A percentile compares a stretch with the other conserved stretches of the same genome.
phyloP scores from a whole-genome alignment of 257 asterid genomes.

The Mentha longifolia region DNA sequence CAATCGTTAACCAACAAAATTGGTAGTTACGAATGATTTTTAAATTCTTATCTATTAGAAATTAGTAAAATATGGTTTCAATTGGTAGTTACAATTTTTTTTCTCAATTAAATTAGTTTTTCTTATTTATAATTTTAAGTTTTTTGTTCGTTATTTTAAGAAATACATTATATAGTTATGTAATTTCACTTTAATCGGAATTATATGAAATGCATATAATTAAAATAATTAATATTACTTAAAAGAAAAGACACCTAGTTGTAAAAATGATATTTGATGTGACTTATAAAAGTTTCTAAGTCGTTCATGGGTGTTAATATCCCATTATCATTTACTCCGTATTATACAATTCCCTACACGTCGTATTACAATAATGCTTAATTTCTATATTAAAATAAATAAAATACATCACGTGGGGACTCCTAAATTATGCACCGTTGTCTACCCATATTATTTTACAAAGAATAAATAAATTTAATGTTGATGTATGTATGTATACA shows the following conservation, averaged over 20 bases:
- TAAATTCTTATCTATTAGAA: not conserved
- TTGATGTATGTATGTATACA: too few species aligned
- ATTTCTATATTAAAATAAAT: not conserved
- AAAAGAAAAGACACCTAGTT: not conserved
- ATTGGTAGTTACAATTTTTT: not conserved
- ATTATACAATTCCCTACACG: slow-evolving; percentile 19
- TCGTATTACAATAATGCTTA: not conserved
- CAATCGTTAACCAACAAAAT: not conserved
- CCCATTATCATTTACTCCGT: slow-evolving; percentile 23
- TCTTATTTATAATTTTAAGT: too few species aligned
- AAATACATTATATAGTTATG: too few species aligned
- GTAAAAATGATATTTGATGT: not conserved
- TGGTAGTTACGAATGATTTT: not conserved
- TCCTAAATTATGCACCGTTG: not conserved
- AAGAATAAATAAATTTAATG: too few species aligned
- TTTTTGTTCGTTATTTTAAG: too few species aligned
- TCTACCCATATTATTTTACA: not conserved
- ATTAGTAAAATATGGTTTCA: not conserved
- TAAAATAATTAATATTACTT: not conserved
- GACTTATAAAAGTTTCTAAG: not conserved
- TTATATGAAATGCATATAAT: not conserved
- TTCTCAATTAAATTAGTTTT: too few species aligned
- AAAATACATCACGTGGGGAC: slow-evolving; percentile 17
- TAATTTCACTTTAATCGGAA: not conserved
- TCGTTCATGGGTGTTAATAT: not conserved